phyloP scores from a whole-genome alignment of 495 filamentous ascomycete species.

The Daldinia caldariorum region DNA sequence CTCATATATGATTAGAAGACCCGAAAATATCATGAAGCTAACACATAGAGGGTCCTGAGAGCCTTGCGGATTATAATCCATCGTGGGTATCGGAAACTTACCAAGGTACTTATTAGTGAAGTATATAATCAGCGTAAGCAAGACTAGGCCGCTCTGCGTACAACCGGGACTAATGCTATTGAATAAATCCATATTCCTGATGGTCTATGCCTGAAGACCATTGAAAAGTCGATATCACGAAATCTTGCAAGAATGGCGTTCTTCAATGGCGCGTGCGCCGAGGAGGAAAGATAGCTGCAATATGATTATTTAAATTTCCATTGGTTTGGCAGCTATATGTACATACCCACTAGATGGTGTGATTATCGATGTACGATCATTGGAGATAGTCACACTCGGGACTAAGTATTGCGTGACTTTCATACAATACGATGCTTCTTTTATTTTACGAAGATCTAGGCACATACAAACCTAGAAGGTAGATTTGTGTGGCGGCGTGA shows the following conservation, averaged over 20 bases:
- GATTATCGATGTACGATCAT: slow-evolving; percentile 24
- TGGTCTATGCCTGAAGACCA: slow-evolving; percentile 33
- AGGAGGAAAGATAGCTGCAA: too few relatives aligned
- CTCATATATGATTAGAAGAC: slow-evolving; percentile 24
- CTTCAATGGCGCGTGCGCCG: slow-evolving; percentile 9
- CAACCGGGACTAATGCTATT: slow-evolving; percentile 26
- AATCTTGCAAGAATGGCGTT: slow-evolving; percentile 30
- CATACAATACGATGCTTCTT: background rate
- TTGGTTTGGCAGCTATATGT: slow-evolving; percentile 19
- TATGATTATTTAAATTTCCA: background rate
- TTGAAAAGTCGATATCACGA: slow-evolving; percentile 26
- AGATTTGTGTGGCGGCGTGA: background rate
- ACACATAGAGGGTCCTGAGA: background rate
- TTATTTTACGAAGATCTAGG: background rate
- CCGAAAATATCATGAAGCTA: slow-evolving; percentile 10
- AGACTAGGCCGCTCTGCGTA: slow-evolving; percentile 14
- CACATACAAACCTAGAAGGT: background rate
- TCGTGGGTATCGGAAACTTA: slow-evolving; percentile 4
- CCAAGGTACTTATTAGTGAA: slow-evolving; percentile 23
- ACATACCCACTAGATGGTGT: slow-evolving; percentile 19
- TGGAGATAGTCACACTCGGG: slow-evolving; percentile 27
- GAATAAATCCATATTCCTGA: slow-evolving; percentile 26
- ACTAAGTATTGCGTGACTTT: slow-evolving; percentile 17
- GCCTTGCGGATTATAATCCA: background rate
- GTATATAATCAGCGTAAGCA: slow-evolving; percentile 7